Conservation (phyloP, 768 basidiomycete species). For the Suillus subaureus region DNA sequence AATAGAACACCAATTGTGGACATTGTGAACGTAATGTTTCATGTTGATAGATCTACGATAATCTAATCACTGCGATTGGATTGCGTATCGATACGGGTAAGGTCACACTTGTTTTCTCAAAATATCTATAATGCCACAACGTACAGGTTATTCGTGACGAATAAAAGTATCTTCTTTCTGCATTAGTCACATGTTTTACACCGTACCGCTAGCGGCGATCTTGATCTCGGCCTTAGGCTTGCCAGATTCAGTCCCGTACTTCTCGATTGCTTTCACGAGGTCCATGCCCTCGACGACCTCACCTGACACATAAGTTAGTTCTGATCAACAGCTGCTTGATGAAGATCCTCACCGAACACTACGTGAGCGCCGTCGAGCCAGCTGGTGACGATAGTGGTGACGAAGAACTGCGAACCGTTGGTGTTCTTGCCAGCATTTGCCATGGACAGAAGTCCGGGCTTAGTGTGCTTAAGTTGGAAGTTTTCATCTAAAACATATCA, state of each 20-base stretch:
- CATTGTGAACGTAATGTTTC: not conserved
- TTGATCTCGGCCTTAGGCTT: constrained; percentile 44
- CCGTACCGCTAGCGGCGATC: constrained; percentile 55
- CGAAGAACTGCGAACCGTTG: constrained; percentile 91
- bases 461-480: constrained; percentile 74
- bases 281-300: constrained; percentile 72
- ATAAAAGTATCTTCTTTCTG: constrained; percentile 10
- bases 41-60: not conserved
- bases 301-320: constrained; percentile 33
- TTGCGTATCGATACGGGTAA: not conserved
- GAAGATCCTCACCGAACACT: constrained; percentile 67
- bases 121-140: constrained; percentile 9
- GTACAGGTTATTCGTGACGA: constrained; percentile 10
- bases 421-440: constrained; percentile 83
- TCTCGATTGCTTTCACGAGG: constrained; percentile 49
- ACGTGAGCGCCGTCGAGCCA: constrained; percentile 87
- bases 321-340: not conserved
- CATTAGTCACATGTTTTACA: constrained; percentile 21
- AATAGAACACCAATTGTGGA: not conserved
- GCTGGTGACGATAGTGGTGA: constrained; percentile 75
- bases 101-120: not conserved
- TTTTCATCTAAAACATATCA: constrained; percentile 72
- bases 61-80: not conserved
- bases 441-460: constrained; percentile 71
- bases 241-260: constrained; percentile 40